Evolutionary conservation across 225 moss, liverwort and hornwort species (phyloP).

Genomic region (Polytrichum commune): DNA sequence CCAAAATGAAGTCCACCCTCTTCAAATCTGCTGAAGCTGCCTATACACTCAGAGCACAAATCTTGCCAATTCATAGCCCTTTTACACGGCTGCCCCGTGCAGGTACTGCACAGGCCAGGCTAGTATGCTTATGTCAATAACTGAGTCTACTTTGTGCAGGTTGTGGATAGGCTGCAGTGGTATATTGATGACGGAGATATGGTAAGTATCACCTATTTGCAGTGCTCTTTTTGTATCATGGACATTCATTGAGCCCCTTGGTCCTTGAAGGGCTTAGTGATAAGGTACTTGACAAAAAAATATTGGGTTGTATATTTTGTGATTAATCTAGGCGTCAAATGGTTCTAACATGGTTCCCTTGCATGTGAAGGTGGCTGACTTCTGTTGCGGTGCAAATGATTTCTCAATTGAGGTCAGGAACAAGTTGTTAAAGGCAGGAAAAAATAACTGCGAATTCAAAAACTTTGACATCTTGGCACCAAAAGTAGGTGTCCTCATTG

Average conservation of each 20-base stretch:
- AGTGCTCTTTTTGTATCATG: no score
- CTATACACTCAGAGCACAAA: no score
- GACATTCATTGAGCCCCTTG: no score
- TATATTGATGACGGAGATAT: constrained; percentile 66
- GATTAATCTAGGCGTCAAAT: neutral
- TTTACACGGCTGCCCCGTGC: no score
- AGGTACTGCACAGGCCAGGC: no score
- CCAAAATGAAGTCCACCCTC: no score
- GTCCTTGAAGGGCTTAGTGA: no score
- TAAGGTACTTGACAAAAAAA: no score
- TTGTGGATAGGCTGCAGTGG: constrained; percentile 75
- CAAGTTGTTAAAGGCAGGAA: constrained; percentile 55
- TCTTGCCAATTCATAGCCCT: no score
- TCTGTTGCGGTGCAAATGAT: constrained; percentile 92
- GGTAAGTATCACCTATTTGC: constrained; percentile 27
- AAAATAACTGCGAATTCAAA: constrained; percentile 52
- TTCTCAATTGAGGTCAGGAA: constrained; percentile 52
- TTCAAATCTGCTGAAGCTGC: no score
- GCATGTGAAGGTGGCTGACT: constrained; percentile 61
- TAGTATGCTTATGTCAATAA: no score
- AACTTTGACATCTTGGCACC: constrained; percentile 81
- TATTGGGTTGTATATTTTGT: no score
- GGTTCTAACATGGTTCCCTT: neutral
- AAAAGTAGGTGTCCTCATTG: constrained; percentile 37
- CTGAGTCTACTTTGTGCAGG: constrained; percentile 38